Evolutionary conservation across 805 yeast genomes (phyloP).

Genomic region (Saccharomycopsis oosterbeekiorum): DNA sequence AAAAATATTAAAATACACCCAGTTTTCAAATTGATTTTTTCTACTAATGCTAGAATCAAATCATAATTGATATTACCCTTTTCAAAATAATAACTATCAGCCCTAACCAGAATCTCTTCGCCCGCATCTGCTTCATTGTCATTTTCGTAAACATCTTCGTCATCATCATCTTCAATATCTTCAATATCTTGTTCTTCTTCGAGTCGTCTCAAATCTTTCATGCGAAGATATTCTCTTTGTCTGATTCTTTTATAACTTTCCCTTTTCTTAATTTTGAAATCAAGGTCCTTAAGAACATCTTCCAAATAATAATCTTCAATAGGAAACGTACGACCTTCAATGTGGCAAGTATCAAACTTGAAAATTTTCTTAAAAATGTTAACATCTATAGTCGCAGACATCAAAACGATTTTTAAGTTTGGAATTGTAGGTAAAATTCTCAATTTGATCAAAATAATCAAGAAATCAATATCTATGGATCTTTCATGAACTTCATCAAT

Average conservation of each 20-base stretch:
- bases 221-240: slow-evolving; percentile 16
- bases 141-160: slow-evolving; percentile 14
- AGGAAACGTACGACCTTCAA: slow-evolving; percentile 91
- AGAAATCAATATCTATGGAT: slow-evolving; percentile 80
- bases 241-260: slow-evolving; percentile 7
- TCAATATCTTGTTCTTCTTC: slow-evolving; percentile 20
- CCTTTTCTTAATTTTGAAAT: slow-evolving; percentile 39
- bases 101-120: slow-evolving; percentile 38
- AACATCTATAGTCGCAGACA: slow-evolving; percentile 91
- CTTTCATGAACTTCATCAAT: slow-evolving; percentile 98
- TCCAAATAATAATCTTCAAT: slow-evolving; percentile 71
- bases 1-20: slow-evolving; percentile 81
- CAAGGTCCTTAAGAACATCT: slow-evolving; percentile 44
- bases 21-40: slow-evolving; percentile 40
- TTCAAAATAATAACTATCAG: slow-evolving; percentile 57
- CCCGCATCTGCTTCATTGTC: slow-evolving; percentile 25
- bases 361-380: slow-evolving; percentile 61
- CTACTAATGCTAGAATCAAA: slow-evolving; percentile 48
- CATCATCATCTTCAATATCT: slow-evolving; percentile 19
- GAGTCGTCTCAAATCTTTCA: slow-evolving; percentile 12
- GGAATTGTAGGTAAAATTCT: slow-evolving; percentile 53
- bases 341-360: slow-evolving; percentile 51
- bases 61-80: slow-evolving; percentile 68
- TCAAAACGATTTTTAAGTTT: slow-evolving; percentile 59
- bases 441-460: slow-evolving; percentile 37